These are phyloP conservation scores for Aspergillus sergii DNA, from an alignment of 2,329 filamentous ascomycete species.

Conservation along the genomic window DNA sequence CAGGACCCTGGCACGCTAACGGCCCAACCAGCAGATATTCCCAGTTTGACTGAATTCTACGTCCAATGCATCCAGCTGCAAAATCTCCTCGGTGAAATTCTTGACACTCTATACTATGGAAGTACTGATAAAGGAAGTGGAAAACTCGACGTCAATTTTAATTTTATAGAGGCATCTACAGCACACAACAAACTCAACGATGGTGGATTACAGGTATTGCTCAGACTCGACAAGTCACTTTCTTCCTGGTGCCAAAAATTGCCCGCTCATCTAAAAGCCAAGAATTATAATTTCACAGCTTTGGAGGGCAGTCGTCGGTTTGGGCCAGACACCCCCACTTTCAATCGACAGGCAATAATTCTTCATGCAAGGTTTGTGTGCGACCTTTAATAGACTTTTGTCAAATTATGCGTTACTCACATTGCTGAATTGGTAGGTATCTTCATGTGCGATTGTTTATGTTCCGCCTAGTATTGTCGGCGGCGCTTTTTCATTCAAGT, in stretches of 20 bases:
- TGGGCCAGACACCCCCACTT: neutral
- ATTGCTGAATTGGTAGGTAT: neutral
- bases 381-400: neutral
- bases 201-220: neutral
- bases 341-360: neutral
- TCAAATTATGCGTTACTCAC: neutral
- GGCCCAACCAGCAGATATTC: neutral
- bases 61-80: neutral
- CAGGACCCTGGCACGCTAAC: neutral
- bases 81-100: neutral
- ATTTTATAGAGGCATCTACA: neutral
- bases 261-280: neutral
- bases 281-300: neutral
- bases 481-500: neutral
- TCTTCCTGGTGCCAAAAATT: neutral
- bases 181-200: neutral
- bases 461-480: neutral
- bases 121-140: neutral
- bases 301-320: neutral
- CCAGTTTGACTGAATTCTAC: neutral
- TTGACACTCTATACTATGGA: neutral
- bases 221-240: neutral
- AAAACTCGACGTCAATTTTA: neutral
- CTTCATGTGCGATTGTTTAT: neutral
- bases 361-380: neutral